Base-by-base conservation (phyloP, 2,329 filamentous ascomycete genomes). In the Colletotrichum lentis region DNA sequence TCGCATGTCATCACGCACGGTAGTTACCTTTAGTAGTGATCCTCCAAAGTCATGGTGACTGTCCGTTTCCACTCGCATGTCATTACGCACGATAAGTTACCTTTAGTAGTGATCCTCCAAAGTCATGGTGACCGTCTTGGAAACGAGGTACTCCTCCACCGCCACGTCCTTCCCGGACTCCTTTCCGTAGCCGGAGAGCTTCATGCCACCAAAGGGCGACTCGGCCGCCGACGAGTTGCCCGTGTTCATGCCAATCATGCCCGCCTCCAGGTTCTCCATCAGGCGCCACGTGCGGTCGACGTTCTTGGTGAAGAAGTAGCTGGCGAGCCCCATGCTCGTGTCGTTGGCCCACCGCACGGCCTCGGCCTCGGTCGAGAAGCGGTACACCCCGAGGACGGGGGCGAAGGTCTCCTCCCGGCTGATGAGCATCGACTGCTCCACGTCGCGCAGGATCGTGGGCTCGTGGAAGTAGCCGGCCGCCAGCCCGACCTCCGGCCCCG, bases 351-450 rank as follows among this genome's bases (percentile, higher is more conserved):
- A 79, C 61, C 85, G 82, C n/a, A 92, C 83, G 18, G 91, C 91
- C 69, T 93, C 90, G 47, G 90, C 87, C 75, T 93, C 91, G 0
- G 85, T 89, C 18, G 89, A 83, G 75, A 93, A 93, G 41, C 85
- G 83, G 80, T 92, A 91, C 1, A 94, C 76, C 0, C 88, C 90
- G 0, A 90, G 90, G 0, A 93, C 86, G 1, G 91, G 91, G 0
- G 91, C 91, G 72, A 94, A 94, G 0, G 90, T 94, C 78, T 94
- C 91, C 74, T 94, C 91, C 0, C 81, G 80, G 11, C 86, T 85
- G 43, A 94, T 79, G 39, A 82, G 79, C 91, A 94, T 94, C 31
- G 89, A 83, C 53, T 82, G 80, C 22, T 80, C 91, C 84, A 91
- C 91, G 60, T 88, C 88, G 24, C 87, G 85, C 62, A 94, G 83